phyloP scores from a whole-genome alignment of 805 yeast species.

The Zygotorulaspora chibaensis region DNA sequence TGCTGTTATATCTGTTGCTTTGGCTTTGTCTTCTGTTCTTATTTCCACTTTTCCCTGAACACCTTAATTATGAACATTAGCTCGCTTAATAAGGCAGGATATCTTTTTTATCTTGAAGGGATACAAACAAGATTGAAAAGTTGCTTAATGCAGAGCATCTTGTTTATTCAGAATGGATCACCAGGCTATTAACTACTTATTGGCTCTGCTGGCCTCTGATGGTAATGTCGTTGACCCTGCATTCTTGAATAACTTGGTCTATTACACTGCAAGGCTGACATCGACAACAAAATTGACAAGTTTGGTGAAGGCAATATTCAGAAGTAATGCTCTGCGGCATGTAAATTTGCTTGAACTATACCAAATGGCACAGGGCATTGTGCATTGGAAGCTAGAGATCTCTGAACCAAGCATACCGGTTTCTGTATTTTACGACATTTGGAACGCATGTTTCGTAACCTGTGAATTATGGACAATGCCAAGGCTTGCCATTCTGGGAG shows the following conservation, averaged over 20 bases:
- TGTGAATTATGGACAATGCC: slow-evolving; percentile 22
- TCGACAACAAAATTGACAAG: slow-evolving; percentile 8
- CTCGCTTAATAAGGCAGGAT: no score
- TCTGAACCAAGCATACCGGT: slow-evolving; percentile 30
- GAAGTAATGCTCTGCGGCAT: slow-evolving; percentile 9
- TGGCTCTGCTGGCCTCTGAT: slow-evolving; percentile 4
- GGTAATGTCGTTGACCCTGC: slow-evolving; percentile 5
- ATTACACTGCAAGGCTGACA: slow-evolving; percentile 26
- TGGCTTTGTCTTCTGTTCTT: not conserved
- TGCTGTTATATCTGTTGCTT: not conserved
- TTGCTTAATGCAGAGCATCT: not conserved
- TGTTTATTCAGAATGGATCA: slow-evolving; percentile 3
- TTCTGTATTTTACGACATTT: slow-evolving; percentile 21
- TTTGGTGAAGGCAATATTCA: slow-evolving; percentile 16
- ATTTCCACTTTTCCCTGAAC: not conserved
- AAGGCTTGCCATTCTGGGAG: slow-evolving; percentile 25
- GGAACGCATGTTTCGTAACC: slow-evolving; percentile 18
- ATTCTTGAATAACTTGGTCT: slow-evolving; percentile 25
- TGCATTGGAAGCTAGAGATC: slow-evolving; percentile 30
- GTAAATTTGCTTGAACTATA: slow-evolving; percentile 14
- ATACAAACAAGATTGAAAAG: not conserved
- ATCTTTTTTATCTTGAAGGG: not conserved
- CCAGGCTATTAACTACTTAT: slow-evolving; percentile 9
- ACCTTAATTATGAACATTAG: no score
- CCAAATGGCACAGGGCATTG: slow-evolving; percentile 21